A percentile compares a stretch with the other conserved stretches of the same genome.
Conservation (phyloP, 192 early-diverging fungal genomes). For the Backusella macrospora region DNA sequence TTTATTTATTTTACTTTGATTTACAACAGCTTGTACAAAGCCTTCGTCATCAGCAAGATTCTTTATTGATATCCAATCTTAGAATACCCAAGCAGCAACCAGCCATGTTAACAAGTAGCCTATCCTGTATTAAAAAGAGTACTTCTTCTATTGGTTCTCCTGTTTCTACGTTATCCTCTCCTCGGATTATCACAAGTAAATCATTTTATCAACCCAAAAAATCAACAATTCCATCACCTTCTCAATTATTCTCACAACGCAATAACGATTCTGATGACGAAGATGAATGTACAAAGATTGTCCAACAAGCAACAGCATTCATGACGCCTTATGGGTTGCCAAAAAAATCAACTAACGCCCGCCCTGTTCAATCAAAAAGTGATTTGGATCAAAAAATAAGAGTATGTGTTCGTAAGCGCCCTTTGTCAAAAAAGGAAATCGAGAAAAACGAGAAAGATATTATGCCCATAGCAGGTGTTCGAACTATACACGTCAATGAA, state of each 20-base stretch:
- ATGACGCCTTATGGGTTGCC: constrained; percentile 85
- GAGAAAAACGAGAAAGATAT: constrained; percentile 86
- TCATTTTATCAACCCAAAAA: neutral
- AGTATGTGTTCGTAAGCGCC: constrained; percentile 96
- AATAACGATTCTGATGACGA: constrained; percentile 26
- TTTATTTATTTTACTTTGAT: neutral
- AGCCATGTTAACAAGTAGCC: constrained; percentile 19
- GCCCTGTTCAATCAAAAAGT: constrained; percentile 25
- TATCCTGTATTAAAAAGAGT: constrained; percentile 6
- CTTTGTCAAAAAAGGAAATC: constrained; percentile 87
- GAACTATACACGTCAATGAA: constrained; percentile 87
- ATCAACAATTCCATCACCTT: neutral
- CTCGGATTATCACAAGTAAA: neutral
- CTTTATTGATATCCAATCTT: constrained; percentile 40
- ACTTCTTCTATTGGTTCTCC: neutral
- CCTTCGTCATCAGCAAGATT: constrained; percentile 37
- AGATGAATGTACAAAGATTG: constrained; percentile 18
- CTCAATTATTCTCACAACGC: constrained; percentile 4
- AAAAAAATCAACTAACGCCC: neutral
- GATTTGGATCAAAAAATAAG: constrained; percentile 87
- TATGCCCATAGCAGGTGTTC: constrained; percentile 61
- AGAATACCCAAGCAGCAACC: neutral
- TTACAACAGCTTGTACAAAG: constrained; percentile 33
- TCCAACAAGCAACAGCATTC: constrained; percentile 38
- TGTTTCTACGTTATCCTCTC: neutral